A percentile compares a stretch with the other conserved stretches of the same genome.
phyloP scores from a whole-genome alignment of 73 alveolate species.

The Breviolum minutum region DNA sequence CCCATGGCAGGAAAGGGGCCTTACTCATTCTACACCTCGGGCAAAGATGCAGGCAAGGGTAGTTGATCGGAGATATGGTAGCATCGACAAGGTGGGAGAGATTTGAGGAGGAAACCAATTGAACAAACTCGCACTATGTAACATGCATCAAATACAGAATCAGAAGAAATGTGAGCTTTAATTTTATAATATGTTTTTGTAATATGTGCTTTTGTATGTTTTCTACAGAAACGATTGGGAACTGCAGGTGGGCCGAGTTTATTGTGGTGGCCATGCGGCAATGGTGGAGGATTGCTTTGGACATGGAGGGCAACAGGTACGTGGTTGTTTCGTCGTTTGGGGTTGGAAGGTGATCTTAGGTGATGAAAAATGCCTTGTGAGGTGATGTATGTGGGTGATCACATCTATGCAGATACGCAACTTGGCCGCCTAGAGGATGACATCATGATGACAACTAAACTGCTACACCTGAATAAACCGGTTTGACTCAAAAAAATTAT shows the following conservation, averaged over 20 bases:
- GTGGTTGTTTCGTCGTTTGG: neutral
- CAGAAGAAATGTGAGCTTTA: no score
- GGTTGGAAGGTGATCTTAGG: neutral
- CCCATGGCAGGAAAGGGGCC: constrained; percentile 22
- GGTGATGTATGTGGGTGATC: constrained; percentile 70
- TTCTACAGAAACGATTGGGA: no score
- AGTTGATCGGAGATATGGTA: no score
- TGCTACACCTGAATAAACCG: neutral
- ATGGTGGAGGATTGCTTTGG: constrained; percentile 74
- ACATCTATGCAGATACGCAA: constrained; percentile 55
- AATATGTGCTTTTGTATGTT: no score
- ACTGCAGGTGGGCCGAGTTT: constrained; percentile 27
- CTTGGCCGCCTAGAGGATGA: neutral
- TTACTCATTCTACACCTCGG: constrained; percentile 44
- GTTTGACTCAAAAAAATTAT: no score
- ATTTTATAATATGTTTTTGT: neutral
- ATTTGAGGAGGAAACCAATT: no score
- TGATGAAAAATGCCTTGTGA: neutral
- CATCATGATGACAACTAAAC: neutral
- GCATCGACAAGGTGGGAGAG: no score
- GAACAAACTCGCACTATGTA: no score
- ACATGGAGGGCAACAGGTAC: constrained; percentile 59
- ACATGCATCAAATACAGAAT: neutral
- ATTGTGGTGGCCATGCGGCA: constrained; percentile 40
- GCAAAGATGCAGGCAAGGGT: constrained; percentile 39